Base-by-base conservation (phyloP, 108 stramenopile genomes). In the Cyclotella atomus region DNA sequence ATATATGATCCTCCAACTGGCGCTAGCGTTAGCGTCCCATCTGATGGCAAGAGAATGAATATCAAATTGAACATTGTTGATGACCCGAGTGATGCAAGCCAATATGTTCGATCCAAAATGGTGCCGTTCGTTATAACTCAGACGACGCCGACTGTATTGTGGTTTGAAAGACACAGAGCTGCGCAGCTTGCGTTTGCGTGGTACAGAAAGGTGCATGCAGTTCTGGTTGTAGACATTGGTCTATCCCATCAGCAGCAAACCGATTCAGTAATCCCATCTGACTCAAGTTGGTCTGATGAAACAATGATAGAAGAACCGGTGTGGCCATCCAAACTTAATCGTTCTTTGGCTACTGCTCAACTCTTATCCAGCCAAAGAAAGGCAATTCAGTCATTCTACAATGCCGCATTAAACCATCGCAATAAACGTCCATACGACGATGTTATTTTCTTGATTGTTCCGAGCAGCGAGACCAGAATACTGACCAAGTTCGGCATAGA, bases 401-500 rank as follows among this genome's bases (percentile, higher is more conserved):
- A 75, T 44, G 78, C 70, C 17, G 85, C 85, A 33, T 68, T 77
- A 8, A 38, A 63, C 33, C 79, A 71, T 38, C 74, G 76, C 32
- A 25, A 29, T 34, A 41, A 61, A 34, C 73, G 61, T 43, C 66
- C 53, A 59, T 36, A 20, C 19, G 55, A 68, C 9, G 79, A 80
- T 47, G 53, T 86, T 34, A 87, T 92, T 3, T 89, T 87, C 47
- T 61, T 92, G 54, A 82, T 92, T 36, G 79, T 92, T 53, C 85
- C 91, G 3, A 74, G 73, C 46, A 65, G 87, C 20, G 88, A 92
- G 54, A 80, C 82, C 32, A 70, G 88, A 9, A 75, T 92, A 9
- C 35, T 92, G 72, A 87, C 77, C 12, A 76, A 84, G 17, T 89
- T 92, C 80, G 91, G 89, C 12, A 76, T 92, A 27, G 91, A 92